These are phyloP conservation scores for Chenopodium suecicum DNA, from an alignment of 148 eudicot species.

Conservation along the genomic window DNA sequence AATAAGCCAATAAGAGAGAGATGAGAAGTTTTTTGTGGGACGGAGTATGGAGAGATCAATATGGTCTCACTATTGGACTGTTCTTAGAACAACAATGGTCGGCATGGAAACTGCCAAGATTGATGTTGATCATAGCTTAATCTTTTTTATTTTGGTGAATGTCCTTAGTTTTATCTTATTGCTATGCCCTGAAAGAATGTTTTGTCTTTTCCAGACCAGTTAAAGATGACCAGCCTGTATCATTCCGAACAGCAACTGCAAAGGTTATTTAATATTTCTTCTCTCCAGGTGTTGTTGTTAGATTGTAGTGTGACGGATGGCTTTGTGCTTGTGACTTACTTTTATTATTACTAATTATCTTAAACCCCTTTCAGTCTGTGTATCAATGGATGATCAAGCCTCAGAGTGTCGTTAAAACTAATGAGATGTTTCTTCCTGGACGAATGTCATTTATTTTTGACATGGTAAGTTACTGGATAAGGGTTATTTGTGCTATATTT, in stretches of 20 bases:
- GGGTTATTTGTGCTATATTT: not conserved
- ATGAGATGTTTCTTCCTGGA: conserved; percentile 98
- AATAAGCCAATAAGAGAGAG: no score
- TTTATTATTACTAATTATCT: not conserved
- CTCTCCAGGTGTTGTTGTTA: conserved; percentile 5
- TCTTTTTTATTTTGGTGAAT: not conserved
- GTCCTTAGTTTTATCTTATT: not conserved
- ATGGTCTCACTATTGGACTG: not conserved
- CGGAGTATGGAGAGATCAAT: not conserved
- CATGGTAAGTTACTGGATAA: conserved; percentile 52
- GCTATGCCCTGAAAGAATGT: not conserved
- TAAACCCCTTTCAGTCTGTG: conserved; percentile 55
- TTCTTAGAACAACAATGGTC: not conserved
- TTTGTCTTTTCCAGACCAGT: conserved; percentile 41
- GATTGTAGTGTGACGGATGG: not conserved
- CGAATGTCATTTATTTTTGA: conserved; percentile 89
- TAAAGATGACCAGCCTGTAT: conserved; percentile 74
- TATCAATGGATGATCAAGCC: conserved; percentile 95
- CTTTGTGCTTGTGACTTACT: not conserved
- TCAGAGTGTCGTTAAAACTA: conserved; percentile 72
- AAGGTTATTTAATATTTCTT: conserved; percentile 46
- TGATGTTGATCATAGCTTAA: not conserved
- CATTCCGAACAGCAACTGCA: conserved; percentile 84
- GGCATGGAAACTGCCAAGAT: not conserved
- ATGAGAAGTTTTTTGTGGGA: no score